These are phyloP conservation scores for Trametes versicolor DNA, from an alignment of 1,284 basidiomycete species.

Conservation along the genomic window DNA sequence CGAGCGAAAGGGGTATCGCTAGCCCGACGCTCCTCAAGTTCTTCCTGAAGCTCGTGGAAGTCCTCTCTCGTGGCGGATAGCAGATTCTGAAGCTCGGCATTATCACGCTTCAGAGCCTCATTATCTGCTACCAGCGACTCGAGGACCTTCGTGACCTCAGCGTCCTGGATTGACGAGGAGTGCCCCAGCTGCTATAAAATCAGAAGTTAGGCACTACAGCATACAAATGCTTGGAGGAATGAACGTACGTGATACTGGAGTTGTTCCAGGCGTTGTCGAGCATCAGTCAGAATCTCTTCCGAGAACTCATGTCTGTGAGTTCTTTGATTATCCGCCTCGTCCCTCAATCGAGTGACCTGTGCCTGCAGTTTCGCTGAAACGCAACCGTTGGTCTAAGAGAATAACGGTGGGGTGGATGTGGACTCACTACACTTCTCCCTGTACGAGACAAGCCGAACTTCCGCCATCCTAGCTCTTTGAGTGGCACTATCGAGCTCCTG, in stretches of 20 bases:
- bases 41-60: conserved; percentile 71
- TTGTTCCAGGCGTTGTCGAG: conserved; percentile 70
- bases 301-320: conserved; percentile 77
- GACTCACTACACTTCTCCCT: conserved; percentile 64
- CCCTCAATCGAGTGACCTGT: conserved; percentile 71
- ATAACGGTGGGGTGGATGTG: neutral
- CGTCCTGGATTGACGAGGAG: conserved; percentile 55
- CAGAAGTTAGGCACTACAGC: neutral
- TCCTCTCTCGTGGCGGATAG: conserved; percentile 84
- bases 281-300: conserved; percentile 77
- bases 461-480: conserved; percentile 76
- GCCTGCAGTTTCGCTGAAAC: conserved; percentile 74
- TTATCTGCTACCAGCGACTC: conserved; percentile 88
- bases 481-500: conserved; percentile 85
- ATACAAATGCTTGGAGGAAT: neutral
- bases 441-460: conserved; percentile 68
- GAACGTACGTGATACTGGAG: conserved; percentile 63
- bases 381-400: neutral
- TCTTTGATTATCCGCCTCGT: conserved; percentile 72
- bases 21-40: conserved; percentile 76
- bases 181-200: conserved; percentile 53
- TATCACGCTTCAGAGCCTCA: conserved; percentile 83
- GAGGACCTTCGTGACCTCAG: conserved; percentile 74
- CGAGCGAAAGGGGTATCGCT: conserved; percentile 45
- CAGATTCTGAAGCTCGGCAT: conserved; percentile 78